Base-by-base conservation (phyloP, 2,329 filamentous ascomycete genomes). In the Penicillium sp. region DNA sequence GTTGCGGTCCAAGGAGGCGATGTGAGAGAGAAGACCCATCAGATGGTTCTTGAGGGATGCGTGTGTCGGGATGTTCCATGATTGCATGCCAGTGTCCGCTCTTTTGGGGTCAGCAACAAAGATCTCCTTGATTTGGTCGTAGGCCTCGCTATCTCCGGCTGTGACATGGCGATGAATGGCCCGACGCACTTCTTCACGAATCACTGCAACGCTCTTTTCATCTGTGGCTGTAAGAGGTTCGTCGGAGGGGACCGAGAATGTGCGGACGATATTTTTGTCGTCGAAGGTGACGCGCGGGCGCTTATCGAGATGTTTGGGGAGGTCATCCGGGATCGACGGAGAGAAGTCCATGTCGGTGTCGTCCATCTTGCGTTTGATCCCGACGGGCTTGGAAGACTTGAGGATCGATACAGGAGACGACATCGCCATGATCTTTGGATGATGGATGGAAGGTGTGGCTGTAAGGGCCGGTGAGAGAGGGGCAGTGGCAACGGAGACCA, bases 161-260 rank as follows among this genome's bases (percentile, higher is more conserved):
- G 78, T 75, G 50, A 75, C 65, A 67, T 82, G 81, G 65, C 78
- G 77, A 64, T 83, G 79, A 43, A 85, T 77, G 54, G 81, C 84
- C 57, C 82, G 76, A 59, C 81, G 79, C 22, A 87, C 83, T 67
- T 87, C 84, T 67, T 87, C 84, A 51, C 81, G 81, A 51, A 87
- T 78, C 46, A 87, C 75, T 45, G 82, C 80, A 54, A 77, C 71
- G 54, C 79, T 81, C 73, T 85, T 85, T 59, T 82, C 80, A 54
- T 72, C 74, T 11, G 56, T 53, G 22, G 20, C 44, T n/a, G 53
- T 23, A 12, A 49, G 9, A 14, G 55, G 41, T 12, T 54, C 44
- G 53, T 76, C 73, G 9, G 75, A 50, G 78, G 68, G 56, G 78
- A 74, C 48, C 58, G 65, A 53, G 40, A 62, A 64, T 53, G 71